Evolutionary conservation across 805 yeast genomes (phyloP), one percentile per base, ranked within the genome.

Genomic region (Kazachstania taianensis): DNA sequence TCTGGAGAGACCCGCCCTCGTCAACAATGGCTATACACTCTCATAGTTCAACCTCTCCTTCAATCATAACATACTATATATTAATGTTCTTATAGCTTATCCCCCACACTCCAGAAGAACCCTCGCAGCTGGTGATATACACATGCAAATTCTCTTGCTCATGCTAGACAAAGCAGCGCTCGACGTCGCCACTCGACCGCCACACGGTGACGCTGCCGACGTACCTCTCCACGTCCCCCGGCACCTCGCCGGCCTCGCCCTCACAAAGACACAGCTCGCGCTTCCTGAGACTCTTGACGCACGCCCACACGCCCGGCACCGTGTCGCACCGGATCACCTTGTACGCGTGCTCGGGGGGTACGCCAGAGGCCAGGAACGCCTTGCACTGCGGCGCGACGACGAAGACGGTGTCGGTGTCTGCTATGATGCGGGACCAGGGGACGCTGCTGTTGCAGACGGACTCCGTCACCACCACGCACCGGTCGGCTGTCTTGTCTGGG

Each of bases 261-360:
- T 44, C 30, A 1, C 51, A 49, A 3, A 59, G 43, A 31, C 61
- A 41, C 5, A 63, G 37, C 6, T 50, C 38, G 15, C 65, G 61
- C 23, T 70, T 62, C 16, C 57, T 52, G 18, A 75, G 35, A 39
- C 73, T 78, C 41, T 72, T 73, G 16, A 73, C 59, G n/a, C 75
- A 62, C 25, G 76, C 73, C 58, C 72, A 67, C 9, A 73, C 51
- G 2, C 81, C 78, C 9, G 53, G 57, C 36, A 59, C 59, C 1
- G 70, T 65, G n/a, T 63, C 67, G 33, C 76, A 69, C 32, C 57
- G 59, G 2, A 74, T 66, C 9, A 70, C 45, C 35, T 66, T 62
- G 40, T 51, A 53, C 15, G 41, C 35, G 17, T 49, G 33, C 1
- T 38, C 40, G 3, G 42, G 28, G 3, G 56, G 52, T 2, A 62